phyloP scores from a whole-genome alignment of 306 rosid species.

The Quercus aquifolioides region DNA sequence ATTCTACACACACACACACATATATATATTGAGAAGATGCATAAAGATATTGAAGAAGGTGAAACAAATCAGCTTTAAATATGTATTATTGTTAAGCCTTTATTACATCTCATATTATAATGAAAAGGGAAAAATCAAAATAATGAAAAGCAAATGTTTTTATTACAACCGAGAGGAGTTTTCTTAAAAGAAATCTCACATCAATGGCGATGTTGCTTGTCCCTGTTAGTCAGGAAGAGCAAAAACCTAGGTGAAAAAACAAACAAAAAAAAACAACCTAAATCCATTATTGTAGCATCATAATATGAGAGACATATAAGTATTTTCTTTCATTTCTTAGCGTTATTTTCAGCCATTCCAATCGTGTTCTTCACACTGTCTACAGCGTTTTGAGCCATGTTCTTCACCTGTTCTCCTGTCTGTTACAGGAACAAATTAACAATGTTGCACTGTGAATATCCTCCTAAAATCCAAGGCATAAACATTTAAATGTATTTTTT shows the following conservation, averaged over 20 bases:
- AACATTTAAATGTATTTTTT: too few relatives aligned
- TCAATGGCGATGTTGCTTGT: slow-evolving; percentile 15
- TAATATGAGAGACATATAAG: background rate
- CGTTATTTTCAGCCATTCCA: slow-evolving; percentile 37
- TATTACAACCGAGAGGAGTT: slow-evolving; percentile 20
- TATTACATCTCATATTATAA: background rate
- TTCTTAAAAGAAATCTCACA: background rate
- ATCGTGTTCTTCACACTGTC: slow-evolving; percentile 60
- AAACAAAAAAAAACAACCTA: slow-evolving; percentile 11
- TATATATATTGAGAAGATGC: too few relatives aligned
- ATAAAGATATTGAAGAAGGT: background rate
- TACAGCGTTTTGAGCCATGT: slow-evolving; percentile 59
- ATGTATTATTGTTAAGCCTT: background rate
- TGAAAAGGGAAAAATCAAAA: background rate
- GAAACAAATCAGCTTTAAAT: background rate
- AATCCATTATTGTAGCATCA: slow-evolving; percentile 14
- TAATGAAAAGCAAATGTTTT: background rate
- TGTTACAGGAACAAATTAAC: slow-evolving; percentile 9
- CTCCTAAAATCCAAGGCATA: too few relatives aligned
- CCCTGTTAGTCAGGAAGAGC: slow-evolving; percentile 26
- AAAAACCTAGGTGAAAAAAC: background rate
- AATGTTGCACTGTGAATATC: background rate
- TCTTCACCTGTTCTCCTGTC: slow-evolving; percentile 63
- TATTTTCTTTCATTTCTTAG: slow-evolving; percentile 24
- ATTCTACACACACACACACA: too few relatives aligned